Conservation (phyloP, 805 yeast genomes). For the Ogataea populi-albae region DNA sequence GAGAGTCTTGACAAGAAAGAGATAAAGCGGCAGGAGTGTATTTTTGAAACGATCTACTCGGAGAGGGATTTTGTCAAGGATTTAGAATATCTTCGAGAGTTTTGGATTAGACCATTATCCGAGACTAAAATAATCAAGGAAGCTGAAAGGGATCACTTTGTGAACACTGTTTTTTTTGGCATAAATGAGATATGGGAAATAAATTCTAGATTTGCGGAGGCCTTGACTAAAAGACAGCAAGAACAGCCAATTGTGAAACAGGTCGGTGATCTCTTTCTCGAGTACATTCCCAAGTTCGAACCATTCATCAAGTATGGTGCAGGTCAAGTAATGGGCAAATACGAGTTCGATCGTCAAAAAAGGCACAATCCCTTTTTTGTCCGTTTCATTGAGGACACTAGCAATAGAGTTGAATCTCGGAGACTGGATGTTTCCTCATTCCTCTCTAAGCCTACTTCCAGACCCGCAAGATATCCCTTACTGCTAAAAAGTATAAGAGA, state of each 20-base stretch:
- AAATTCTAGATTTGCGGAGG: slow-evolving; percentile 83
- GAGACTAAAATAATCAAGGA: slow-evolving; percentile 86
- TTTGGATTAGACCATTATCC: slow-evolving; percentile 87
- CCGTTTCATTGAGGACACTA: slow-evolving; percentile 89
- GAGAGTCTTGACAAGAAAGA: slow-evolving; percentile 80
- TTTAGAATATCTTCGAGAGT: slow-evolving; percentile 87
- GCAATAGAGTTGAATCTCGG: slow-evolving; percentile 77
- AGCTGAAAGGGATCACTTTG: slow-evolving; percentile 84
- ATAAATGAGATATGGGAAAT: slow-evolving; percentile 83
- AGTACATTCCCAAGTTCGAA: slow-evolving; percentile 81
- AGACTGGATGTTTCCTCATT: slow-evolving; percentile 91
- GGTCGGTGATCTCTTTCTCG: slow-evolving; percentile 84
- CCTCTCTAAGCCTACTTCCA: slow-evolving; percentile 89
- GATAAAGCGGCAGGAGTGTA: slow-evolving; percentile 90
- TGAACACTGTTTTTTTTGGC: slow-evolving; percentile 87
- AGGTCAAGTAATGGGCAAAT: slow-evolving; percentile 90
- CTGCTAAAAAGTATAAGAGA: slow-evolving; percentile 79
- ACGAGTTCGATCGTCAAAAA: slow-evolving; percentile 91
- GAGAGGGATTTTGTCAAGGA: slow-evolving; percentile 96
- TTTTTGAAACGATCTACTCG: slow-evolving; percentile 88
- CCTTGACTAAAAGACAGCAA: slow-evolving; percentile 82
- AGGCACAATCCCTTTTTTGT: slow-evolving; percentile 87
- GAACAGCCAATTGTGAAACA: slow-evolving; percentile 79
- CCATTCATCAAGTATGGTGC: slow-evolving; percentile 94
- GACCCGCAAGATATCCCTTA: slow-evolving; percentile 92